These are phyloP conservation scores for Plasmodium billcollinsi DNA, from an alignment of 169 alveolate species.

Conservation along the genomic window DNA sequence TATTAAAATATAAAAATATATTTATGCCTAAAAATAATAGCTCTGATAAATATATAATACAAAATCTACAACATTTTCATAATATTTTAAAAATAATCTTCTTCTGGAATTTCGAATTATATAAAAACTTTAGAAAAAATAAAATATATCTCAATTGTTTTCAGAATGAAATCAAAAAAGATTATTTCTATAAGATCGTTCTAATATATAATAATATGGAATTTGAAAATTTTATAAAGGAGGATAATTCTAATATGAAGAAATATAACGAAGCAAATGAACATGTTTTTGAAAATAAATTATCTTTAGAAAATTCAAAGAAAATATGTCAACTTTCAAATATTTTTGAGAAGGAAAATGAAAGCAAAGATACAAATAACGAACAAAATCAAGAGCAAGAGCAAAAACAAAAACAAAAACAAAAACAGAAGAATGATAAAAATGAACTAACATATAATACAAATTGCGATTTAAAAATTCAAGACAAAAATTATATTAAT, in stretches of 20 bases:
- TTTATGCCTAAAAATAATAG: slow-evolving; percentile 10
- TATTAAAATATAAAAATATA: not conserved
- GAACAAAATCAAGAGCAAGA: too few species aligned
- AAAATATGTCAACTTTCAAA: too few species aligned
- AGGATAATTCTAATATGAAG: too few species aligned
- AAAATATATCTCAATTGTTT: slow-evolving; percentile 39
- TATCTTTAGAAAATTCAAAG: too few species aligned
- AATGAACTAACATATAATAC: not conserved
- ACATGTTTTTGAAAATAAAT: too few species aligned
- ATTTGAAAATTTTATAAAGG: slow-evolving; percentile 6
- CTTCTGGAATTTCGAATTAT: slow-evolving; percentile 73
- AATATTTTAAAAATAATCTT: slow-evolving; percentile 64
- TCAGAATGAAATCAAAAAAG: slow-evolving; percentile 53
- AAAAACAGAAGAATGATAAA: too few species aligned
- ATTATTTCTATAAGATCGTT: slow-evolving; percentile 66
- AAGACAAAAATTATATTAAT: not conserved
- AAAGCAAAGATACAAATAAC: not conserved
- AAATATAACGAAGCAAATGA: too few species aligned
- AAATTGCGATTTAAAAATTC: not conserved
- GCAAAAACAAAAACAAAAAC: too few species aligned
- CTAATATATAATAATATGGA: slow-evolving; percentile 28
- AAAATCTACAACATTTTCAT: slow-evolving; percentile 19
- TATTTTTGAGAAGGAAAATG: not conserved
- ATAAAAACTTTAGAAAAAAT: slow-evolving; percentile 66
- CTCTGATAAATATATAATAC: slow-evolving; percentile 5